Percentiles rank a stretch among this genome's conserved stretches.
Evolutionary conservation across 306 rosid genomes (phyloP).

Genomic region (Oemleria cerasiformis): DNA sequence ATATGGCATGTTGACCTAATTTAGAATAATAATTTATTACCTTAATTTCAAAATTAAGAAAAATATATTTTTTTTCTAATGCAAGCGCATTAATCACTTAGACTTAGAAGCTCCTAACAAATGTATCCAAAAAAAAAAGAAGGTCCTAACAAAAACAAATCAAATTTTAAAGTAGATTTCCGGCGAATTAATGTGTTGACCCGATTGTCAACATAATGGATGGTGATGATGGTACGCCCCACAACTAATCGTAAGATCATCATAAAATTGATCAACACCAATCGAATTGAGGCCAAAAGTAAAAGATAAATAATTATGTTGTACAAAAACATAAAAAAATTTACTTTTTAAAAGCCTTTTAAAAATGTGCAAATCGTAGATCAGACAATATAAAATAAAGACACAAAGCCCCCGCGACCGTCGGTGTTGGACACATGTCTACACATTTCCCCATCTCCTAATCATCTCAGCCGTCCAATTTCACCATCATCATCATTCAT

Average conservation of each 20-base stretch:
- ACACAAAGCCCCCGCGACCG: neutral
- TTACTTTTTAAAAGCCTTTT: no score
- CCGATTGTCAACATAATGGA: neutral
- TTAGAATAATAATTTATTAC: no score
- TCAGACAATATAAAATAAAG: neutral
- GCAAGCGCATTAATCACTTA: no score
- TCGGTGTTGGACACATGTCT: constrained; percentile 7
- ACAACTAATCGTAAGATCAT: neutral
- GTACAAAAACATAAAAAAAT: no score
- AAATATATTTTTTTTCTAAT: no score
- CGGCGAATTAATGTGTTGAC: neutral
- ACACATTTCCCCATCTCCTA: neutral
- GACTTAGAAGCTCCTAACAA: no score
- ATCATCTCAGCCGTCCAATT: neutral
- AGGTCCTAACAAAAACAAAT: no score
- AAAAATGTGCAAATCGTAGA: neutral
- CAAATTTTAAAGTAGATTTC: neutral
- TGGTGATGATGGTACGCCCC: neutral
- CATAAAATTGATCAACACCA: neutral
- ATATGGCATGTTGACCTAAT: no score
- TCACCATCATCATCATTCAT: neutral
- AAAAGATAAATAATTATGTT: no score
- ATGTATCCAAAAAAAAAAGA: no score
- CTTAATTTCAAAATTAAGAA: no score
- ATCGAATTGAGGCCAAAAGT: no score